These are phyloP conservation scores for Pelargonium fulgidum DNA, from an alignment of 441 rosid species.

Conservation along the genomic window DNA sequence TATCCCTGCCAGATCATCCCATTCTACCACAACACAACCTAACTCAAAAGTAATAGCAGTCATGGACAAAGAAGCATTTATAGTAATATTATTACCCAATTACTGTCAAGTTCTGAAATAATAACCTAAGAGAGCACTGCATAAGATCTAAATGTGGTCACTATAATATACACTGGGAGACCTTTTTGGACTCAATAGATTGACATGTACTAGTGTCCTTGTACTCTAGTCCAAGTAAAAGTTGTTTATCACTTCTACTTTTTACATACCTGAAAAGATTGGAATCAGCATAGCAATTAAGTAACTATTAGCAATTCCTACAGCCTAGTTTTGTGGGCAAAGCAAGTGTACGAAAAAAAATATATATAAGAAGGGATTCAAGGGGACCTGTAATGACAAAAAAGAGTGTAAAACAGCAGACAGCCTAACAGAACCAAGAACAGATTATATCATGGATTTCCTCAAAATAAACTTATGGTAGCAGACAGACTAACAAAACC, in stretches of 20 bases:
- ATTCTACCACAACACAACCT: not conserved
- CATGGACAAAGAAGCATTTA: not conserved
- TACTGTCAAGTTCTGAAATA: too few relatives aligned
- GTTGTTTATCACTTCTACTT: slow-evolving; percentile 78
- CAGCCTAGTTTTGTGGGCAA: not conserved
- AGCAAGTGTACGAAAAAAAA: not conserved
- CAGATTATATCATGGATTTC: too few relatives aligned
- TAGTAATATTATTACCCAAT: not conserved
- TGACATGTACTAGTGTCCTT: slow-evolving; percentile 56
- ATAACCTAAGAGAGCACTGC: too few relatives aligned
- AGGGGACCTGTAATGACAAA: not conserved
- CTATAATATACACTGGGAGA: too few relatives aligned
- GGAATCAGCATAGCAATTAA: slow-evolving; percentile 13
- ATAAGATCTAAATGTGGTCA: too few relatives aligned
- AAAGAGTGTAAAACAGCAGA: not conserved
- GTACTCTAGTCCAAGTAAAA: slow-evolving; percentile 48
- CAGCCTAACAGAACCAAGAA: too few relatives aligned
- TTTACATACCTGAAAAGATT: slow-evolving; percentile 61
- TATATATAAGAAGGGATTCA: too few relatives aligned
- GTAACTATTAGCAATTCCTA: not conserved
- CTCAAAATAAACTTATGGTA: too few relatives aligned
- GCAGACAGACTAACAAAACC: not conserved
- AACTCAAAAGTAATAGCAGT: not conserved
- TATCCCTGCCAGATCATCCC: not conserved
- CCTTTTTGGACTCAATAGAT: slow-evolving; percentile 59